These are phyloP conservation scores for Flagelloscypha sp. DNA, from an alignment of 768 basidiomycete species.

Conservation along the genomic window DNA sequence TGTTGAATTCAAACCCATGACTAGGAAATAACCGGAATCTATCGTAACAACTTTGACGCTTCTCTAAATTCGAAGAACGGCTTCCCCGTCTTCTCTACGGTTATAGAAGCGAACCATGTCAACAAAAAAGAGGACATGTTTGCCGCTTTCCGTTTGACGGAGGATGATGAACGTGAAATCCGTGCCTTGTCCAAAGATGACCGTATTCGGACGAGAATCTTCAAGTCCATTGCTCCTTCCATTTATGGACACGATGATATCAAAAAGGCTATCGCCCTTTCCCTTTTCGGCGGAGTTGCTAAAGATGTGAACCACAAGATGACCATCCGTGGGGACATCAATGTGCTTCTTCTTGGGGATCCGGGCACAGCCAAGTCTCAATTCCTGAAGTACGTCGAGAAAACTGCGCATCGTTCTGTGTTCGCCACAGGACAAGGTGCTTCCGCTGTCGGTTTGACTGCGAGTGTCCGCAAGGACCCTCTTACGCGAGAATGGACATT, in stretches of 20 bases:
- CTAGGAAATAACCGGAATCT: constrained; percentile 96
- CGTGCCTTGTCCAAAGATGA: constrained; percentile 82
- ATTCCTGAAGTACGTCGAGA: constrained; percentile 97
- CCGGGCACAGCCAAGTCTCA: constrained; percentile 99
- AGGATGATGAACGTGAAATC: constrained; percentile 94
- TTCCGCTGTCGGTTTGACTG: constrained; percentile 95
- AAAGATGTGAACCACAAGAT: constrained; percentile 98
- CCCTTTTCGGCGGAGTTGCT: constrained; percentile 86
- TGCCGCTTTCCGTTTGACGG: constrained; percentile 94
- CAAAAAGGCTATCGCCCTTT: constrained; percentile 93
- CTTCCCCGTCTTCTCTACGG: constrained; percentile 97
- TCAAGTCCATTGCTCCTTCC: constrained; percentile 97
- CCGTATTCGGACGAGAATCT: constrained; percentile 91
- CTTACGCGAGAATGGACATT: constrained; percentile 97
- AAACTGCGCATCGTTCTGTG: constrained; percentile 95
- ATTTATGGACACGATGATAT: constrained; percentile 99
- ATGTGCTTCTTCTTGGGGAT: constrained; percentile 91
- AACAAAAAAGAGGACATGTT: constrained; percentile 99
- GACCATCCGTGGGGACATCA: constrained; percentile 95
- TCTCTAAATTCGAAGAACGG: constrained; percentile 98
- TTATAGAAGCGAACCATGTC: constrained; percentile 96
- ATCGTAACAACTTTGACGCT: constrained; percentile 98
- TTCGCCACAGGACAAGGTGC: constrained; percentile 99
- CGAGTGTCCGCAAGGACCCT: constrained; percentile 97
- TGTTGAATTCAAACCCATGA: constrained; percentile 7